Percentiles rank a stretch among this genome's conserved stretches.
These are phyloP conservation scores for Xerocomus brunneocitrinus DNA, from an alignment of 768 basidiomycete genomes.

Conservation along the genomic window DNA sequence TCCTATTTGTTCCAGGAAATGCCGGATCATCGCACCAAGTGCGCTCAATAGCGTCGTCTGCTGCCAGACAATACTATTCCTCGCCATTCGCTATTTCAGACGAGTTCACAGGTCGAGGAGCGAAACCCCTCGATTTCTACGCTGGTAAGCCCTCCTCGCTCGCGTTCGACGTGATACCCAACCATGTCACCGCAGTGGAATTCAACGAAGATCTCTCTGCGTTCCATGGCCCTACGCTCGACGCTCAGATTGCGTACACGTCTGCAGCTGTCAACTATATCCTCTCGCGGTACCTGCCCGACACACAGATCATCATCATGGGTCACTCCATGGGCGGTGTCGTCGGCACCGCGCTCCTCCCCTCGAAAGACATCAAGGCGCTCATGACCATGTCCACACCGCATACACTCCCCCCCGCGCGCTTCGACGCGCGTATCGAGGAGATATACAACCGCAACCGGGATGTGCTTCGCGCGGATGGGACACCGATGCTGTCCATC, in stretches of 20 bases:
- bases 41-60: constrained; percentile 91
- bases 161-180: background rate
- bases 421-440: constrained; percentile 80
- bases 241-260: constrained; percentile 76
- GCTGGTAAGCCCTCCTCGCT: constrained; percentile 49
- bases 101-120: constrained; percentile 43
- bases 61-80: constrained; percentile 72
- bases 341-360: constrained; percentile 77
- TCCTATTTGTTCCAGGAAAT: constrained; percentile 95
- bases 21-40: constrained; percentile 94
- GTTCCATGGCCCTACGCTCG: constrained; percentile 85
- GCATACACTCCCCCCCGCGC: constrained; percentile 80
- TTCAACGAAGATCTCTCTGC: constrained; percentile 98
- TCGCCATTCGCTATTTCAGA: constrained; percentile 52
- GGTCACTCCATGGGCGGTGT: constrained; percentile 99
- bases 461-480: constrained; percentile 36
- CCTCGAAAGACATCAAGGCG: constrained; percentile 60
- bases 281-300: constrained; percentile 64
- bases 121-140: constrained; percentile 77
- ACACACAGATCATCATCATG: constrained; percentile 68
- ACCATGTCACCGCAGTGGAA: constrained; percentile 48
- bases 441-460: constrained; percentile 55
- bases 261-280: constrained; percentile 70
- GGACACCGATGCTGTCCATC: constrained; percentile 74
- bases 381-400: constrained; percentile 98